phyloP scores from a whole-genome alignment of 2,329 filamentous ascomycete genomes.

The Hysterium pulicare region DNA sequence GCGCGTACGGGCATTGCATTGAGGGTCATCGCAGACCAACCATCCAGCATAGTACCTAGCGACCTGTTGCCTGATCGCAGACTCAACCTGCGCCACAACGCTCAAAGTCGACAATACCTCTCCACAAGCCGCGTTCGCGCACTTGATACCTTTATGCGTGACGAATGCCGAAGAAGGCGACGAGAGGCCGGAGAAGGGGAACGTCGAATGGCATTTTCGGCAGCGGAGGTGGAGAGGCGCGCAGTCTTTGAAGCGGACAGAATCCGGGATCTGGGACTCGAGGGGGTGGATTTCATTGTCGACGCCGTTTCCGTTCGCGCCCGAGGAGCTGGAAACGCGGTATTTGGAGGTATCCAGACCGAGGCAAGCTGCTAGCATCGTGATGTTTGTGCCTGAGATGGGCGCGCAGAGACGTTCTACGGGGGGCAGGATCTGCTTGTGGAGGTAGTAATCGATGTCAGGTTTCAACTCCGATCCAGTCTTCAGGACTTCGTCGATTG shows the following conservation, averaged over 20 bases:
- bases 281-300: slow-evolving; percentile 69
- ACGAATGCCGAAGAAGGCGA: slow-evolving; percentile 38
- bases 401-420: slow-evolving; percentile 97
- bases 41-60: slow-evolving; percentile 88
- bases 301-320: slow-evolving; percentile 46
- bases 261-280: slow-evolving; percentile 90
- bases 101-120: slow-evolving; percentile 65
- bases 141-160: slow-evolving; percentile 71
- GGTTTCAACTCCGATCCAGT: slow-evolving; percentile 70
- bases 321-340: slow-evolving; percentile 60
- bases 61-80: slow-evolving; percentile 73
- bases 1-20: slow-evolving; percentile 81
- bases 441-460: slow-evolving; percentile 96
- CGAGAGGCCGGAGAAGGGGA: slow-evolving; percentile 72
- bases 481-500: slow-evolving; percentile 80
- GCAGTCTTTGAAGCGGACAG: slow-evolving; percentile 82
- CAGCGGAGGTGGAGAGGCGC: slow-evolving; percentile 74
- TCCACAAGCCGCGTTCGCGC: slow-evolving; percentile 61
- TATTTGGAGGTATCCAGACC: slow-evolving; percentile 90
- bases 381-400: slow-evolving; percentile 86
- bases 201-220: slow-evolving; percentile 69
- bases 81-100: slow-evolving; percentile 82
- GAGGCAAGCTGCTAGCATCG: slow-evolving; percentile 86
- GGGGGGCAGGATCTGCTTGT: slow-evolving; percentile 97
- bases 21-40: slow-evolving; percentile 84